Evolutionary conservation across 495 filamentous ascomycete genomes (phyloP).

Genomic region (Eremomyces bilateralis): DNA sequence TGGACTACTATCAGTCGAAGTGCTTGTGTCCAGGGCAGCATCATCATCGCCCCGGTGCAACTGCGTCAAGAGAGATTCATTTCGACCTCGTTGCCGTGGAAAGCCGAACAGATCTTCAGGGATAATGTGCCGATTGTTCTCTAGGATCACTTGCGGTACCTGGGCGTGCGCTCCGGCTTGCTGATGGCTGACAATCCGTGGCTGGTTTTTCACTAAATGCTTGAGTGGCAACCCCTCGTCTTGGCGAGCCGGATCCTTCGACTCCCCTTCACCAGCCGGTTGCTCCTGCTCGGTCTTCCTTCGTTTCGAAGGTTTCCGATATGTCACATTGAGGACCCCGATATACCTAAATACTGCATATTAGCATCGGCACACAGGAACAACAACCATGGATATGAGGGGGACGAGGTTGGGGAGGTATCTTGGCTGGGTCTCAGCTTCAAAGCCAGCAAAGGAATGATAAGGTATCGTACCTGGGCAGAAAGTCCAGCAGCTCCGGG

Average conservation of each 20-base stretch:
- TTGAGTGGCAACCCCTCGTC: neutral
- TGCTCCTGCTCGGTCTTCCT: conserved; percentile 23
- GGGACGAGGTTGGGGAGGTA: conserved; percentile 4
- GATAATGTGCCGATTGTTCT: conserved; percentile 89
- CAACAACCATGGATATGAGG: neutral
- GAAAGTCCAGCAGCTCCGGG: conserved; percentile 69
- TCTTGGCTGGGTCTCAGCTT: conserved; percentile 20
- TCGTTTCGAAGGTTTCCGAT: conserved; percentile 59
- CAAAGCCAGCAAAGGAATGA: conserved; percentile 10
- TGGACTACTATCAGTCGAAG: conserved; percentile 3
- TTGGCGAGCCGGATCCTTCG: neutral
- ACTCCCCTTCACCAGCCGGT: neutral
- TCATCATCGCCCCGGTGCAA: neutral
- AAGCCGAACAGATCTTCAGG: conserved; percentile 52
- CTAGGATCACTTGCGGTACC: conserved; percentile 81
- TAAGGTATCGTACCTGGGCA: conserved; percentile 55
- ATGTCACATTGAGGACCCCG: conserved; percentile 91
- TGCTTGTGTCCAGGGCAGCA: neutral
- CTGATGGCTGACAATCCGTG: conserved; percentile 62
- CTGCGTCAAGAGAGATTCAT: neutral
- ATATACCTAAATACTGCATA: conserved; percentile 46
- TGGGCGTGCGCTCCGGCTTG: conserved; percentile 34
- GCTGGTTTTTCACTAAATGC: conserved; percentile 21
- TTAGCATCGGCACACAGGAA: no score
- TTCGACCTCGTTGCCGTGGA: no score